A percentile compares a stretch with the other conserved stretches of the same genome.
Conservation (phyloP, 2,329 filamentous ascomycete species). For the Alternaria metachromatica region DNA sequence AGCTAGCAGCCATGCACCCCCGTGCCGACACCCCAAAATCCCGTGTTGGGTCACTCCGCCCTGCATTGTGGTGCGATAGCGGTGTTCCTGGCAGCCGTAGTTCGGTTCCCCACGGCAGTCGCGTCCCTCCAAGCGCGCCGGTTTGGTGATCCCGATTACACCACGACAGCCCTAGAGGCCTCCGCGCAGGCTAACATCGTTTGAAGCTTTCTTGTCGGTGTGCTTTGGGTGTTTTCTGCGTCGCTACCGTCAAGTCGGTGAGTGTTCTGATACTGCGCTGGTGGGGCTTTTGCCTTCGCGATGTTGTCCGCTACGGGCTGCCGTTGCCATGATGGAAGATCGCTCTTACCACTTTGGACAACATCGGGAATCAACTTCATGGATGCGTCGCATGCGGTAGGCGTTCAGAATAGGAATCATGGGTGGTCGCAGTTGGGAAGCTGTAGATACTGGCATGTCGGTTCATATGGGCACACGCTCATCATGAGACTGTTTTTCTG, state of each 20-base stretch:
- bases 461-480: not conserved
- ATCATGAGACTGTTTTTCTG: not conserved
- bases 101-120: constrained; percentile 26
- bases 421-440: not conserved
- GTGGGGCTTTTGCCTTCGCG: not conserved
- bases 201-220: not conserved
- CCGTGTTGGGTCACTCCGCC: constrained; percentile 2
- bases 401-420: not conserved
- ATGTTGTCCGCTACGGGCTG: not conserved
- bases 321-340: not conserved
- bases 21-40: constrained; percentile 7
- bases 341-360: not conserved
- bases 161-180: constrained; percentile 7
- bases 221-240: not conserved
- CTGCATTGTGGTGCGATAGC: constrained; percentile 3
- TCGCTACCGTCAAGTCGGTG: not conserved
- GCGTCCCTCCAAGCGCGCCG: constrained; percentile 3
- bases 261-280: not conserved
- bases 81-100: constrained; percentile 9
- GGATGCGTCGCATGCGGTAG: not conserved
- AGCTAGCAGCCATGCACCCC: not conserved
- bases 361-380: not conserved
- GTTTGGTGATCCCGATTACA: constrained; percentile 9
- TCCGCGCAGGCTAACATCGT: not conserved
- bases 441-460: not conserved